phyloP scores from a whole-genome alignment of 2,329 filamentous ascomycete species.

The Torrubiella hemipterigena region DNA sequence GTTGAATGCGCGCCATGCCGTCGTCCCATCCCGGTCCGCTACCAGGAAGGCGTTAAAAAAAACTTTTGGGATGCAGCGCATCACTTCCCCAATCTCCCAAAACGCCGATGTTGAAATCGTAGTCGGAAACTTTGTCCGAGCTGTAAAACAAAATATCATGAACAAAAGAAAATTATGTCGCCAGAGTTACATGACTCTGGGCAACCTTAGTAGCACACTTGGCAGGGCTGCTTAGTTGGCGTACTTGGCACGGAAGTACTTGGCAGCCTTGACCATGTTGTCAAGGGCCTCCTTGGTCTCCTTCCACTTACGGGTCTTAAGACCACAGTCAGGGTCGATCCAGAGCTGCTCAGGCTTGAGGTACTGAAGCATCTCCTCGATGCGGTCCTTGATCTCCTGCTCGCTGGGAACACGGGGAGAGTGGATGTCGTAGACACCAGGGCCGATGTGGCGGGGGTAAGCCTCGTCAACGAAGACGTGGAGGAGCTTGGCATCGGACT shows the following conservation, averaged over 20 bases:
- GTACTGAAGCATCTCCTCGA: slow-evolving; percentile 96
- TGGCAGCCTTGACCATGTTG: slow-evolving; percentile 98
- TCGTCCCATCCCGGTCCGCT: slow-evolving; percentile 4
- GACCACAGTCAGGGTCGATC: slow-evolving; percentile 98
- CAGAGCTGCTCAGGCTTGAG: slow-evolving; percentile 98
- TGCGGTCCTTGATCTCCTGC: slow-evolving; percentile 96
- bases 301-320: slow-evolving; percentile 98
- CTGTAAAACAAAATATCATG: slow-evolving; percentile 14
- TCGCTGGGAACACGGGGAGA: slow-evolving; percentile 92
- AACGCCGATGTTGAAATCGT: slow-evolving; percentile 52
- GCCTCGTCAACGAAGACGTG: slow-evolving; percentile 96
- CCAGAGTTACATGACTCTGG: slow-evolving; percentile 8
- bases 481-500: slow-evolving; percentile 98
- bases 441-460: slow-evolving; percentile 96
- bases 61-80: slow-evolving; percentile 22
- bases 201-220: too few relatives aligned
- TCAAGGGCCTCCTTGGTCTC: slow-evolving; percentile 93
- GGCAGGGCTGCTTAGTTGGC: slow-evolving; percentile 49
- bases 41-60: slow-evolving; percentile 6
- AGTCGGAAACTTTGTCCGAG: slow-evolving; percentile 25
- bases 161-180: slow-evolving; percentile 18
- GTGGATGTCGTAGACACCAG: slow-evolving; percentile 99
- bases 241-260: slow-evolving; percentile 89
- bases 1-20: slow-evolving; percentile 8
- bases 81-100: slow-evolving; percentile 21